Conservation (phyloP, 177 flowering plant genomes). For the Vitis hybrid region DNA sequence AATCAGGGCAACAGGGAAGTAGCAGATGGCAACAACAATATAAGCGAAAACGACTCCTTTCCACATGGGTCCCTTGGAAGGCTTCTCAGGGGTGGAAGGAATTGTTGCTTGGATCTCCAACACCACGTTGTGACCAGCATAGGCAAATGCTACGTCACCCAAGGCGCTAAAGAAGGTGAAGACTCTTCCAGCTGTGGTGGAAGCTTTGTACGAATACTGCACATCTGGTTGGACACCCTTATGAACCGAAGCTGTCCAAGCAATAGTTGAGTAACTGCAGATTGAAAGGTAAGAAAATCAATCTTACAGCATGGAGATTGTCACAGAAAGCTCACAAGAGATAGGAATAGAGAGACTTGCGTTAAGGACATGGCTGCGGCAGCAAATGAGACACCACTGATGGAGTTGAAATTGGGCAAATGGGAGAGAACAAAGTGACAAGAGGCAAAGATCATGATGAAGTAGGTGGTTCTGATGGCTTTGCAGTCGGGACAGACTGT, state of each 20-base stretch:
- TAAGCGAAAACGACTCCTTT: slow-evolving; percentile 8
- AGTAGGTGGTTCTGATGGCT: slow-evolving; percentile 50
- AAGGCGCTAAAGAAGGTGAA: slow-evolving; percentile 9
- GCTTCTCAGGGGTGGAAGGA: slow-evolving; percentile 3
- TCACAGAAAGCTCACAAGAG: not conserved
- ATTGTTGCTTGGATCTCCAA: slow-evolving; percentile 13
- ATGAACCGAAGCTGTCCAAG: slow-evolving; percentile 2
- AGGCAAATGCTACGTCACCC: slow-evolving; percentile 8
- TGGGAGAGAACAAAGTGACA: slow-evolving; percentile 62
- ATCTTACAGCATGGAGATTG: no score
- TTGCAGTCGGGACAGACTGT: slow-evolving; percentile 39
- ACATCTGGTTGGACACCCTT: slow-evolving; percentile 7
- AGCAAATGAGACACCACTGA: slow-evolving; percentile 58
- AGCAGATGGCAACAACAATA: slow-evolving; percentile 1
- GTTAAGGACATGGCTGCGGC: slow-evolving; percentile 82
- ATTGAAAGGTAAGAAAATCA: no score
- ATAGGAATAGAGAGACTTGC: slow-evolving; percentile 23
- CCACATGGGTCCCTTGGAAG: slow-evolving; percentile 4
- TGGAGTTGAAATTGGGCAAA: slow-evolving; percentile 75
- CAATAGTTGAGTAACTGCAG: not conserved
- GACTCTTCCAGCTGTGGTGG: not conserved
- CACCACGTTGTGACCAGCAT: slow-evolving; percentile 14
- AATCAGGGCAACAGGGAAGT: slow-evolving; percentile 6
- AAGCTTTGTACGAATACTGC: not conserved
- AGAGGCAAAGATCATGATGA: slow-evolving; percentile 69